Evolutionary conservation across 2,329 filamentous ascomycete genomes (phyloP), one percentile per base, ranked within the genome.

Genomic region (Fusarium nodosum): DNA sequence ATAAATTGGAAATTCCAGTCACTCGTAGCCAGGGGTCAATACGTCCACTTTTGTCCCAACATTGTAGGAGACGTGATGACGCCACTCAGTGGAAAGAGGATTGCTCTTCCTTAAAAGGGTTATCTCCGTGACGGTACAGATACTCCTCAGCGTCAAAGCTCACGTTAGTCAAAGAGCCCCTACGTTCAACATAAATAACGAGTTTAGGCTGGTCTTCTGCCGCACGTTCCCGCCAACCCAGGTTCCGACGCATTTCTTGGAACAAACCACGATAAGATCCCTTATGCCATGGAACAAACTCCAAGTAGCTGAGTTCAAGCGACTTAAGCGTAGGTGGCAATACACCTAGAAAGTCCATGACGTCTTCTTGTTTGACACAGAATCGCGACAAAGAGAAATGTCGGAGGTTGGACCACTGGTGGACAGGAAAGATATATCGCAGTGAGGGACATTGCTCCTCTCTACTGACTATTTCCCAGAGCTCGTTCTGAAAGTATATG

Each of bases 251-350:
- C 30, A 72, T 53, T 0, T 64, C 45, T 15, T 56, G 12, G 3
- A 70, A 24, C 6, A 72, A 8, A 15, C 41, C n/a, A 3, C 48
- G 24, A 8, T 70, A 64, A 8, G 34, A 8, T 4, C 48, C 55
- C 13, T 36, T 5, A 5, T 16, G 5, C 44, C 44, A 47, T 20
- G 66, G 57, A 16, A 75, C 2, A 26, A 79, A 79, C 5, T 11
- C 12, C 1, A 81, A 63, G 15, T 75, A 77, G 45, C 77, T 80
- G 8, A 82, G 65, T 30, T 82, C 74, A 1, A 81, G 60, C 2
- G 76, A 77, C 12, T 71, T 67, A 1, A 80, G 24, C 1, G 75
- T 76, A 0, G 24, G 10, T 5, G 77, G 78, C 1, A 82, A 51
- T 0, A 48, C 55, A 28, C 28, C 9, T 10, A 28, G 28, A 28